Percentiles rank a stretch among this genome's conserved stretches.
Evolutionary conservation across 306 rosid genomes (phyloP).

Genomic region (Boehmeria nivea): DNA sequence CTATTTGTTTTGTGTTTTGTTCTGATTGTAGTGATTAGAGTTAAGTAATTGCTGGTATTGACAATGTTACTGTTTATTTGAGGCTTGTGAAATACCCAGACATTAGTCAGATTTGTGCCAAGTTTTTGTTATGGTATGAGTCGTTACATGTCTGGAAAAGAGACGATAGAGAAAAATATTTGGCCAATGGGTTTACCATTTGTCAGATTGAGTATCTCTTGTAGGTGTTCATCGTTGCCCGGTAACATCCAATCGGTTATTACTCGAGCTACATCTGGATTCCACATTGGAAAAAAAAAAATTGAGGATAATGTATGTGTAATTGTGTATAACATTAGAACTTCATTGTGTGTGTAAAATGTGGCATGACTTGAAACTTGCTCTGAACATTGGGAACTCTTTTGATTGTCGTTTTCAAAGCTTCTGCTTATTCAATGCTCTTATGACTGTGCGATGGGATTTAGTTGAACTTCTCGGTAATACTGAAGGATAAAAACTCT

Average conservation of each 20-base stretch:
- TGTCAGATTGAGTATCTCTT: constrained; percentile 24
- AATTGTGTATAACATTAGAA: not conserved
- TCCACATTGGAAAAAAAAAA: constrained; percentile 13
- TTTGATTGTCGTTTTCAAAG: too few species aligned
- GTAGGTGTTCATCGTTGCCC: constrained; percentile 45
- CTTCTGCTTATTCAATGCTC: too few species aligned
- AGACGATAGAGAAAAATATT: constrained; percentile 19
- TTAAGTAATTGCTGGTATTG: too few species aligned
- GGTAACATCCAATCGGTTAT: constrained; percentile 23
- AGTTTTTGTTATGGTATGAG: not conserved
- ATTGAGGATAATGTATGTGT: not conserved
- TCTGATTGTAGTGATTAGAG: not conserved
- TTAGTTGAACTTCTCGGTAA: too few species aligned
- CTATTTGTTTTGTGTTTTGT: too few species aligned
- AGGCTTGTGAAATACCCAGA: constrained; percentile 21
- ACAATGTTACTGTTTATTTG: too few species aligned
- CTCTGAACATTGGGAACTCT: too few species aligned
- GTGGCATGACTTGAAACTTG: too few species aligned
- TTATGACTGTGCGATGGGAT: too few species aligned
- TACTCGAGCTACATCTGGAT: constrained; percentile 54
- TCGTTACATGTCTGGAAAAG: constrained; percentile 39
- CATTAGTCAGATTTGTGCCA: constrained; percentile 30
- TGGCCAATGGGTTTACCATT: constrained; percentile 31
- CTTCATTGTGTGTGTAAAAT: not conserved
- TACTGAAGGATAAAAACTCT: too few species aligned